Conservation (phyloP, 2,329 filamentous ascomycete genomes). For the Microsporum ferrugineum region DNA sequence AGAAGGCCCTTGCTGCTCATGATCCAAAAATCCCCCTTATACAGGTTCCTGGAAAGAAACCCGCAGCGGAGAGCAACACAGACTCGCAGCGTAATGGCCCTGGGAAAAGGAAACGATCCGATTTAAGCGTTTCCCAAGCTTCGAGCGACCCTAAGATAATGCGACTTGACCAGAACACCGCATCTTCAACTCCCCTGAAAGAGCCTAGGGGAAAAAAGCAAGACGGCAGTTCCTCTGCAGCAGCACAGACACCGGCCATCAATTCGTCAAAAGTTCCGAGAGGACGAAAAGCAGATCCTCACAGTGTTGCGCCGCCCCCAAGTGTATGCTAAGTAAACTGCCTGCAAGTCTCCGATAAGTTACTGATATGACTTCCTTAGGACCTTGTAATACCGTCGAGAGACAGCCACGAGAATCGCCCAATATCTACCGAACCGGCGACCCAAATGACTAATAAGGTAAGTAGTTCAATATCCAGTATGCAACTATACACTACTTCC, state of each 20-base stretch:
- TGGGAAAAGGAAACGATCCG: slow-evolving; percentile 27
- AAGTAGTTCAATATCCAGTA: neutral
- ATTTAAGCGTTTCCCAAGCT: slow-evolving; percentile 17
- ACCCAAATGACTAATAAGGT: neutral
- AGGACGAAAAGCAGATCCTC: slow-evolving; percentile 16
- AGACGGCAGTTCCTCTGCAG: neutral
- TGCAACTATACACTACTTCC: neutral
- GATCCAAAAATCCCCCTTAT: slow-evolving; percentile 35
- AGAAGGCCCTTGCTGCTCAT: slow-evolving; percentile 35
- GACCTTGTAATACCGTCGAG: slow-evolving; percentile 32
- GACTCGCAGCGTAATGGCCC: neutral
- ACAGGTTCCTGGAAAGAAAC: slow-evolving; percentile 20
- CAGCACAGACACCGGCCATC: slow-evolving; percentile 9
- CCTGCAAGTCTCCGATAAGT: neutral
- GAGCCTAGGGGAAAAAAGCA: slow-evolving; percentile 14
- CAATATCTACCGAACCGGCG: slow-evolving; percentile 13
- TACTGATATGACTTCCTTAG: slow-evolving; percentile 17
- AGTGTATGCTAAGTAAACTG: slow-evolving; percentile 18
- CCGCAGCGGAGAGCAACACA: slow-evolving; percentile 12
- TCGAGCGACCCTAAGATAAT: slow-evolving; percentile 20
- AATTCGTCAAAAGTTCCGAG: slow-evolving; percentile 17
- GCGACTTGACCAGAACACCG: slow-evolving; percentile 13
- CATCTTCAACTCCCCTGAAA: slow-evolving; percentile 18
- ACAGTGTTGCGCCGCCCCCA: slow-evolving; percentile 16
- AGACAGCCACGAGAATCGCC: slow-evolving; percentile 23